These are phyloP conservation scores for Lagenidium sp. DNA, from an alignment of 352 stramenopile genomes.

Conservation along the genomic window DNA sequence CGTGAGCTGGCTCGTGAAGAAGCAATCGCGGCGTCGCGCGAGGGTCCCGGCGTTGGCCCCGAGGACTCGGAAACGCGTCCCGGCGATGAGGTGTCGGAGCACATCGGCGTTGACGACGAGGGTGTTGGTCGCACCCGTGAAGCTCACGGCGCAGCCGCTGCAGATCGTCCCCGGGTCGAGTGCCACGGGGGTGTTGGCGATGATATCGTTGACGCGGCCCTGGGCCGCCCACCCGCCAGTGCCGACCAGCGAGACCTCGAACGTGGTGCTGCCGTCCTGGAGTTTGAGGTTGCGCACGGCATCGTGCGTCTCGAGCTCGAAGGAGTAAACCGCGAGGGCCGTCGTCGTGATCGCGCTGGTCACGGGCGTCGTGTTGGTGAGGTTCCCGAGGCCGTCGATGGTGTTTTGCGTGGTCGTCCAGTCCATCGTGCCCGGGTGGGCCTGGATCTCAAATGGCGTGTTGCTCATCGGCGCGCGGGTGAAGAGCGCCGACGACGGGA, in stretches of 20 bases:
- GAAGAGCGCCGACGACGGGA: slow-evolving; percentile 26
- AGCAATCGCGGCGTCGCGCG: slow-evolving; percentile 44
- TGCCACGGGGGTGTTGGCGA: slow-evolving; percentile 18
- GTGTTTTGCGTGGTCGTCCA: slow-evolving; percentile 42
- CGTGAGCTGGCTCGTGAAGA: slow-evolving; percentile 51
- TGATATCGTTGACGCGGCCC: slow-evolving; percentile 82
- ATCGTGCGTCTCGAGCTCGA: slow-evolving; percentile 79
- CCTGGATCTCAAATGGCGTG: slow-evolving; percentile 47
- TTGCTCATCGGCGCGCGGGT: slow-evolving; percentile 25
- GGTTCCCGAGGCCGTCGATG: slow-evolving; percentile 45
- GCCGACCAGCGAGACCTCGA: slow-evolving; percentile 81
- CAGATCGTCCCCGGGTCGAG: slow-evolving; percentile 50
- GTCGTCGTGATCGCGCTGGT: slow-evolving; percentile 18
- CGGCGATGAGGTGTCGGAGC: slow-evolving; percentile 35
- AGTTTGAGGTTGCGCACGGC: slow-evolving; percentile 73
- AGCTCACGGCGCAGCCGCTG: slow-evolving; percentile 34
- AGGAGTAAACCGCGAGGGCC: slow-evolving; percentile 42
- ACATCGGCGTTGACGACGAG: slow-evolving; percentile 55
- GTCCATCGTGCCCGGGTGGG: slow-evolving; percentile 73
- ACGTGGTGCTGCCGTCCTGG: slow-evolving; percentile 72
- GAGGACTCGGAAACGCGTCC: slow-evolving; percentile 54
- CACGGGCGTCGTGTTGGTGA: slow-evolving; percentile 19
- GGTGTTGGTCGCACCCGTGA: slow-evolving; percentile 27
- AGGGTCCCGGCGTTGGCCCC: slow-evolving; percentile 46
- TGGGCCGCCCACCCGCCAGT: slow-evolving; percentile 76